phyloP scores from a whole-genome alignment of 495 filamentous ascomycete species.

The Aspergillus indologenus region DNA sequence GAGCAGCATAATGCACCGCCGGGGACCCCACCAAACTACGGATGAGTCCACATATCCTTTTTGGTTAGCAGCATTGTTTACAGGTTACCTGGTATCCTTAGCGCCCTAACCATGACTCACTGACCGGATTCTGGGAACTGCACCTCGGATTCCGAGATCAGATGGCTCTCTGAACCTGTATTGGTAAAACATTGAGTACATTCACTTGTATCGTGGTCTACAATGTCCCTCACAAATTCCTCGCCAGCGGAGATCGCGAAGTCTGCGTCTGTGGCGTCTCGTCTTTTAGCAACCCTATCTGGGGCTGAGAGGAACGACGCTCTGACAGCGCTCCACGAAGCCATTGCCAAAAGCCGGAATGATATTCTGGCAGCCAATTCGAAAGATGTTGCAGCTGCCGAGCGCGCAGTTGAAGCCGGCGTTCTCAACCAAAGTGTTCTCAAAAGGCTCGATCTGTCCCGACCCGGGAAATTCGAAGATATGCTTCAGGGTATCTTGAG shows the following conservation, averaged over 20 bases:
- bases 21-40: background rate
- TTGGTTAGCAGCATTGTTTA: background rate
- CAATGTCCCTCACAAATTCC: conserved; percentile 75
- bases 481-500: conserved; percentile 95
- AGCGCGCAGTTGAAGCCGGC: conserved; percentile 66
- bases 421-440: conserved; percentile 78
- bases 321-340: conserved; percentile 73
- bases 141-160: background rate
- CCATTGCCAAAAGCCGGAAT: conserved; percentile 62
- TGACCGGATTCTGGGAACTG: background rate
- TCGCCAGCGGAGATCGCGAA: conserved; percentile 63
- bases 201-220: background rate
- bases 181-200: background rate
- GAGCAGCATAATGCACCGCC: too few relatives aligned
- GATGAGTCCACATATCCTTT: background rate
- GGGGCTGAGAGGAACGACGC: conserved; percentile 73
- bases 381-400: conserved; percentile 71
- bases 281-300: conserved; percentile 63
- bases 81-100: background rate
- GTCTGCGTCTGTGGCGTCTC: conserved; percentile 68
- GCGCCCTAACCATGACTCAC: background rate
- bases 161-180: too few relatives aligned
- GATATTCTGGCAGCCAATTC: conserved; percentile 83
- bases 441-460: conserved; percentile 83
- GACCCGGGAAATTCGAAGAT: conserved; percentile 90